A percentile compares a stretch with the other conserved stretches of the same genome.
Evolutionary conservation across 73 alveolate species (phyloP).

Genomic region (Paramecium caudatum): DNA sequence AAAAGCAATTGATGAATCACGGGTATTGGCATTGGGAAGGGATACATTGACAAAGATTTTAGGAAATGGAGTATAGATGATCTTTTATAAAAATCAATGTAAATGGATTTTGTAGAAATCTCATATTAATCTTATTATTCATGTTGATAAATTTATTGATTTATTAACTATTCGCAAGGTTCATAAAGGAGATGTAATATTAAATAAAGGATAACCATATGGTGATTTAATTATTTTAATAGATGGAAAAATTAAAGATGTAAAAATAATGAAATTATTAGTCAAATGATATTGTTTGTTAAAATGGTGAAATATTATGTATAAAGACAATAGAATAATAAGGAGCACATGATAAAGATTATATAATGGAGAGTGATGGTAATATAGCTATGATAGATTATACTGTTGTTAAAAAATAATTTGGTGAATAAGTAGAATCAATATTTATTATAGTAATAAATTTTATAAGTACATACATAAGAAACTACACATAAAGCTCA

Average conservation of each 20-base stretch:
- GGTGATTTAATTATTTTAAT: conserved; percentile 70
- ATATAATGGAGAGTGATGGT: conserved; percentile 82
- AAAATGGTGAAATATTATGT: not conserved
- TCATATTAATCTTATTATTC: not conserved
- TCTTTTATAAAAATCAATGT: conserved; percentile 75
- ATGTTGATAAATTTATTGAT: conserved; percentile 75
- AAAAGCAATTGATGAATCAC: conserved; percentile 74
- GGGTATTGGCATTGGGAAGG: conserved; percentile 75
- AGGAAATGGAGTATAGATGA: conserved; percentile 74
- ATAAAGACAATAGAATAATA: conserved; percentile 1
- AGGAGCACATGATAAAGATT: conserved; percentile 61
- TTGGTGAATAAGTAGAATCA: conserved; percentile 77
- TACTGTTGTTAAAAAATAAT: conserved; percentile 79
- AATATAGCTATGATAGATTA: conserved; percentile 76
- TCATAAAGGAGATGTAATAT: conserved; percentile 75
- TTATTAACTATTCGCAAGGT: conserved; percentile 58
- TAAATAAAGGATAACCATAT: conserved; percentile 66
- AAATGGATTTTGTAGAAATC: conserved; percentile 77
- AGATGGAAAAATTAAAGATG: conserved; percentile 72
- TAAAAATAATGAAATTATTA: not conserved
- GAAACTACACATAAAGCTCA: not conserved
- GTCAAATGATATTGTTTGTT: not conserved
- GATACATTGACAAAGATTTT: conserved; percentile 75
- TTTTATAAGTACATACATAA: conserved; percentile 70
- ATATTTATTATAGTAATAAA: conserved; percentile 67